phyloP scores from a whole-genome alignment of 73 alveolate genomes.

The Stentor coeruleus region DNA sequence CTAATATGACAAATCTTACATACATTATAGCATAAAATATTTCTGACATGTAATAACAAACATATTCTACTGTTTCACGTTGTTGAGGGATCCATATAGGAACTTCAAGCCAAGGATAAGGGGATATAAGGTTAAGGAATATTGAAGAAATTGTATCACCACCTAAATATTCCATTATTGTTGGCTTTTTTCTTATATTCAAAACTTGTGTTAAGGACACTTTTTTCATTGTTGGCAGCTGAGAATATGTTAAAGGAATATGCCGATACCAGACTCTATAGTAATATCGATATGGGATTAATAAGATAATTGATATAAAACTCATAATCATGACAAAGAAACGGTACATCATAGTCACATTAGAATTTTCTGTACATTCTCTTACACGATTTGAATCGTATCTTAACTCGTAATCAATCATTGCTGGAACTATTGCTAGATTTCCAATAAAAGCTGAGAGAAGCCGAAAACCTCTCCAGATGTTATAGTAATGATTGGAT shows the following conservation, averaged over 20 bases:
- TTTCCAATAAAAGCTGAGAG: slow-evolving; percentile 3
- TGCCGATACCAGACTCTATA: slow-evolving; percentile 7
- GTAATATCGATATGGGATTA: slow-evolving; percentile 12
- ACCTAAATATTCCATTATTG: neutral
- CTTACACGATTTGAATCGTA: neutral
- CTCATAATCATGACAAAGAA: neutral
- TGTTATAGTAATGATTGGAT: neutral
- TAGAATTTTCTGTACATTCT: neutral
- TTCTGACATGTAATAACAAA: slow-evolving; percentile 9
- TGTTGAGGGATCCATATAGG: neutral
- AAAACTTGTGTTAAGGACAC: slow-evolving; percentile 17
- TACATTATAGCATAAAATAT: slow-evolving; percentile 1
- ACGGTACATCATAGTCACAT: neutral
- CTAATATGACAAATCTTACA: neutral
- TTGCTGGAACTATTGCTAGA: slow-evolving; percentile 1
- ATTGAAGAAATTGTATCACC: neutral
- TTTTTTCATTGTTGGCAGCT: slow-evolving; percentile 6
- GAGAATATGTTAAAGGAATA: neutral
- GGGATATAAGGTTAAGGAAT: neutral
- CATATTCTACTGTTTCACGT: neutral
- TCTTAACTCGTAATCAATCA: neutral
- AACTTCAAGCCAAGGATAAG: neutral
- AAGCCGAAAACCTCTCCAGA: slow-evolving; percentile 7
- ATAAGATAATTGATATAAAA: neutral
- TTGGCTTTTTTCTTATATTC: slow-evolving; percentile 5